Evolutionary conservation across 2,329 filamentous ascomycete species (phyloP).

Genomic region (Whalleya microplaca): DNA sequence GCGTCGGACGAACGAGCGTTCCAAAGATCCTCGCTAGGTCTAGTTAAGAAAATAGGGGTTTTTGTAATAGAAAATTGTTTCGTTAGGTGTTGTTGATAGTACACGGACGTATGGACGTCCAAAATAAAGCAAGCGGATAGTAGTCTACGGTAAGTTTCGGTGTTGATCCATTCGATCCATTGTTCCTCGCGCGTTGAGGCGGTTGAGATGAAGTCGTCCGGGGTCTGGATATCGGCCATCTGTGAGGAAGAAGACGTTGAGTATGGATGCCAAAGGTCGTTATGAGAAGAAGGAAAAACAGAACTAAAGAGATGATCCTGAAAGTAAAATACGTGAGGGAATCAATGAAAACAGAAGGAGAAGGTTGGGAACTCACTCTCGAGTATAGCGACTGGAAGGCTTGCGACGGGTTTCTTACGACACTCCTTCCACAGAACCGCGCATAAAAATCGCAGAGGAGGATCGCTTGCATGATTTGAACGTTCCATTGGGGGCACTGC

Average conservation of each 20-base stretch:
- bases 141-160: conserved; percentile 57
- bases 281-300: conserved; percentile 36
- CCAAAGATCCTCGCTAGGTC: conserved; percentile 52
- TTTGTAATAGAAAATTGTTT: conserved; percentile 40
- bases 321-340: conserved; percentile 38
- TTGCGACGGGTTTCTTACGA: conserved; percentile 50
- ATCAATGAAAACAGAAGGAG: conserved; percentile 37
- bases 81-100: conserved; percentile 53
- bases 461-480: conserved; percentile 57
- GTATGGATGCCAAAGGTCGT: conserved; percentile 37
- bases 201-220: conserved; percentile 25
- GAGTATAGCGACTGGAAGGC: conserved; percentile 55
- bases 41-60: conserved; percentile 52
- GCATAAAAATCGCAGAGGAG: conserved; percentile 59
- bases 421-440: conserved; percentile 57
- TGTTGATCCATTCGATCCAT: conserved; percentile 58
- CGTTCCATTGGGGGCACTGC: conserved; percentile 53
- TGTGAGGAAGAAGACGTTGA: conserved; percentile 43
- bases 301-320: conserved; percentile 40
- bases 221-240: conserved; percentile 43
- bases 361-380: conserved; percentile 53
- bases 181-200: conserved; percentile 37
- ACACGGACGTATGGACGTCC: conserved; percentile 59
- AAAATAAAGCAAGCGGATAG: conserved; percentile 60
- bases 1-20: conserved; percentile 47